phyloP scores from a whole-genome alignment of 331 rosid species.

The Stylosanthes scabra region DNA sequence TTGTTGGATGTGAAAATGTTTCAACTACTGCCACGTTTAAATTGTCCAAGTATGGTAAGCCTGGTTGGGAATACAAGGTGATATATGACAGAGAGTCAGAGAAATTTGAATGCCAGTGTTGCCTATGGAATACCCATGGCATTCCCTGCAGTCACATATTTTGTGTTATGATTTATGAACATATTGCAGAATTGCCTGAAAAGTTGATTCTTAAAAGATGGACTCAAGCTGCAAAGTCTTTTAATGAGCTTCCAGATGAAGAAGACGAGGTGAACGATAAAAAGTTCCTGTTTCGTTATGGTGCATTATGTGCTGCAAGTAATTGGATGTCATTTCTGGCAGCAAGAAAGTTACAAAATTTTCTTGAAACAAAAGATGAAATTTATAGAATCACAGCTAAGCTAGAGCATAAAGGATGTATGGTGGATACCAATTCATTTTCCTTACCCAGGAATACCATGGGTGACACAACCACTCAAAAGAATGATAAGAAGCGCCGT shows the following conservation, averaged over 20 bases:
- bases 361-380: not conserved
- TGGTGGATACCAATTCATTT: not conserved
- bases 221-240: not conserved
- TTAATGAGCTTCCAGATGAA: not conserved
- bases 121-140: not conserved
- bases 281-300: not conserved
- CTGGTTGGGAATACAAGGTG: not conserved
- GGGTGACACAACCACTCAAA: not conserved
- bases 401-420: not conserved
- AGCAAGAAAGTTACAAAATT: not conserved
- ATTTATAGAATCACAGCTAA: not conserved
- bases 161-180: not conserved
- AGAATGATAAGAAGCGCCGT: not conserved
- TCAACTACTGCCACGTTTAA: not conserved
- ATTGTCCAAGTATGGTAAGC: not conserved
- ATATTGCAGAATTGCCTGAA: not conserved
- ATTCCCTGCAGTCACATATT: not conserved
- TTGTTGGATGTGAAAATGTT: not conserved
- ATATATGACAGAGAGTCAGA: not conserved
- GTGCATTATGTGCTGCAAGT: not conserved
- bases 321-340: slow-evolving; percentile 2
- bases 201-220: not conserved
- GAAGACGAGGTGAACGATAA: not conserved
- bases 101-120: not conserved
- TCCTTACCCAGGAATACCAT: not conserved